phyloP scores from a whole-genome alignment of 1,284 basidiomycete genomes.

The Pseudozyma tsukubaensis region DNA sequence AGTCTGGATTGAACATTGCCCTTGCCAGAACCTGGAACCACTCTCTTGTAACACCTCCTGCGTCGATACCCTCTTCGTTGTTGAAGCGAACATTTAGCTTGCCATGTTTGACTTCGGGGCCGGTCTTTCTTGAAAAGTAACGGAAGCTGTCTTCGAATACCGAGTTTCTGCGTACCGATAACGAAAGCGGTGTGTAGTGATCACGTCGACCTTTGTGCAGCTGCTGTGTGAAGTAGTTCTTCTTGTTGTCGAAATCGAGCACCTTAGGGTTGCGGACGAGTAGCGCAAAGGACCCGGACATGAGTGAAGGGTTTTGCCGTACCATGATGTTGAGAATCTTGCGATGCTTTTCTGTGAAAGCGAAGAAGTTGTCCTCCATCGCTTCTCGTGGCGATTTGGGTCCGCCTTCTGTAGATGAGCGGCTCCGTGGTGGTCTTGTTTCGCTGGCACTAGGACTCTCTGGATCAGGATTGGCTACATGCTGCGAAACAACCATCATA shows the following conservation, averaged over 20 bases:
- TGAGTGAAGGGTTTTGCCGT: slow-evolving; percentile 94
- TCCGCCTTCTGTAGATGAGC: slow-evolving; percentile 34
- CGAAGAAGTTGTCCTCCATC: slow-evolving; percentile 85
- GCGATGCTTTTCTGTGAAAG: slow-evolving; percentile 92
- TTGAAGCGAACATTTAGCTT: slow-evolving; percentile 97
- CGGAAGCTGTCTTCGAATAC: slow-evolving; percentile 98
- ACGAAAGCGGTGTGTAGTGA: slow-evolving; percentile 83
- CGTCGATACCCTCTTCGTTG: slow-evolving; percentile 97
- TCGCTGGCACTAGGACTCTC: slow-evolving; percentile 29
- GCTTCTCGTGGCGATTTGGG: slow-evolving; percentile 56
- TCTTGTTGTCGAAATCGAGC: slow-evolving; percentile 99
- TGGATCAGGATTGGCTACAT: slow-evolving; percentile 71
- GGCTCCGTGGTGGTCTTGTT: slow-evolving; percentile 36
- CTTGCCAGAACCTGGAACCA: slow-evolving; percentile 98
- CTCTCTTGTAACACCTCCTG: slow-evolving; percentile 96
- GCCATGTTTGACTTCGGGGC: slow-evolving; percentile 97
- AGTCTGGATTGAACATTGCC: slow-evolving; percentile 99
- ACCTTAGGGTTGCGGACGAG: slow-evolving; percentile 95
- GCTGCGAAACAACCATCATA: slow-evolving; percentile 98
- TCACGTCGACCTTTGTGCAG: slow-evolving; percentile 84
- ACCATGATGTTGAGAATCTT: slow-evolving; percentile 98
- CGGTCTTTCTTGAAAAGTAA: slow-evolving; percentile 86
- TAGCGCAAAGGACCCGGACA: slow-evolving; percentile 97
- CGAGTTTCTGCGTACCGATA: slow-evolving; percentile 90
- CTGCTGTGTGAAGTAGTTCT: slow-evolving; percentile 97